These are phyloP conservation scores for Ophiostoma pallidulum DNA, from an alignment of 2,329 filamentous ascomycete species.

Conservation along the genomic window DNA sequence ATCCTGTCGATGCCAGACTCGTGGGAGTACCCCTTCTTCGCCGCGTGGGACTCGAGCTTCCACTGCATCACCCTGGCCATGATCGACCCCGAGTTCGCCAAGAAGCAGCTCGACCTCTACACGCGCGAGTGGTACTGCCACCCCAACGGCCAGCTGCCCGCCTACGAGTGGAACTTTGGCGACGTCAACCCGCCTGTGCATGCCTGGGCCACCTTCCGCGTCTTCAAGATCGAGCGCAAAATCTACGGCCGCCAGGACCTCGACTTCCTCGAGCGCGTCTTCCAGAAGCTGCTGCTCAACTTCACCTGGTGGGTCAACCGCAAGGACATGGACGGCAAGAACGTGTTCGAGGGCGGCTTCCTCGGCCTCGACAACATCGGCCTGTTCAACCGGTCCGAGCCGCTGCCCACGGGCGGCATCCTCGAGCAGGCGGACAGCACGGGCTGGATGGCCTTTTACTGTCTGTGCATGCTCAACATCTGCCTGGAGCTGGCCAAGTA, in stretches of 20 bases:
- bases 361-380: conserved; percentile 95
- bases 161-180: conserved; percentile 94
- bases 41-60: conserved; percentile 94
- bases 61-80: conserved; percentile 93
- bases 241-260: conserved; percentile 91
- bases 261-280: conserved; percentile 91
- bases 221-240: conserved; percentile 97
- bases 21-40: conserved; percentile 98
- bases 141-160: conserved; percentile 88
- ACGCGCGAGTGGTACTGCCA: conserved; percentile 99
- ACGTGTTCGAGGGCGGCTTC: conserved; percentile 95
- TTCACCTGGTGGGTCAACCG: conserved; percentile 99
- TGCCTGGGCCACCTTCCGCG: conserved; percentile 89
- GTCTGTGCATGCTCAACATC: conserved; percentile 93
- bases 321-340: conserved; percentile 89
- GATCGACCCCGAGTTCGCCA: conserved; percentile 96
- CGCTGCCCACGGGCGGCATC: conserved; percentile 83
- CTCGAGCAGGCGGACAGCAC: conserved; percentile 96
- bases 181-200: conserved; percentile 96
- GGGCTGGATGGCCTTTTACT: conserved; percentile 99
- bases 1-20: conserved; percentile 97
- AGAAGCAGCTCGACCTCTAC: conserved; percentile 94
- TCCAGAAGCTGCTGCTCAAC: conserved; percentile 90
- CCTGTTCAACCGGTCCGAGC: conserved; percentile 92
- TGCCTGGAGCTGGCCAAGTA: conserved; percentile 91